phyloP scores from a whole-genome alignment of 202 grass and related monocot genomes.

The Dendrocalamus latiflorus region DNA sequence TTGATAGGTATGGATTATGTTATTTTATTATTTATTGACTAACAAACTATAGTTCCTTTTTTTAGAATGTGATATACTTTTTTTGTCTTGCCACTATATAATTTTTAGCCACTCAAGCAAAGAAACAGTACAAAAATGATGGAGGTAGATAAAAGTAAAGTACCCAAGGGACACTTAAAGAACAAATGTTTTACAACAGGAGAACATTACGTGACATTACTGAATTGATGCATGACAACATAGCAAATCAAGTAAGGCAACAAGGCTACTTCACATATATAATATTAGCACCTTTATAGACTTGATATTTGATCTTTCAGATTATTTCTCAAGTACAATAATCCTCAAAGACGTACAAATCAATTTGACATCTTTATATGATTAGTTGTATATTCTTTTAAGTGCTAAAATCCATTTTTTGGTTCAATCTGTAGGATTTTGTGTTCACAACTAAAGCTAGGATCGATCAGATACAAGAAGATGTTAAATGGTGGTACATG shows the following conservation, averaged over 20 bases:
- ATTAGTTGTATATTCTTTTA: too few species aligned
- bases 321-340: too few species aligned
- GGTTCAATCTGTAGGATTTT: not conserved
- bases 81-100: too few species aligned
- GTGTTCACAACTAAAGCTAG: not conserved
- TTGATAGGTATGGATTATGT: not conserved
- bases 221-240: not conserved
- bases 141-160: not conserved
- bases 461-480: not conserved
- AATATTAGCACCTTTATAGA: too few species aligned
- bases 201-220: not conserved
- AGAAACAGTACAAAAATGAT: not conserved
- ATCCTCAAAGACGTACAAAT: not conserved
- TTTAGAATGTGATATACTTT: too few species aligned
- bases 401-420: too few species aligned
- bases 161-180: not conserved
- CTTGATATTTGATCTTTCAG: too few species aligned
- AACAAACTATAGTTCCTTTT: not conserved
- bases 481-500: not conserved
- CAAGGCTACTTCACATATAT: too few species aligned
- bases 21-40: not conserved
- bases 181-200: not conserved
- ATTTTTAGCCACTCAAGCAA: not conserved
- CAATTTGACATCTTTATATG: too few species aligned
- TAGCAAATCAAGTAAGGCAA: not conserved